Evolutionary conservation across 2,329 filamentous ascomycete species (phyloP).

Genomic region (Colletotrichum cereale): DNA sequence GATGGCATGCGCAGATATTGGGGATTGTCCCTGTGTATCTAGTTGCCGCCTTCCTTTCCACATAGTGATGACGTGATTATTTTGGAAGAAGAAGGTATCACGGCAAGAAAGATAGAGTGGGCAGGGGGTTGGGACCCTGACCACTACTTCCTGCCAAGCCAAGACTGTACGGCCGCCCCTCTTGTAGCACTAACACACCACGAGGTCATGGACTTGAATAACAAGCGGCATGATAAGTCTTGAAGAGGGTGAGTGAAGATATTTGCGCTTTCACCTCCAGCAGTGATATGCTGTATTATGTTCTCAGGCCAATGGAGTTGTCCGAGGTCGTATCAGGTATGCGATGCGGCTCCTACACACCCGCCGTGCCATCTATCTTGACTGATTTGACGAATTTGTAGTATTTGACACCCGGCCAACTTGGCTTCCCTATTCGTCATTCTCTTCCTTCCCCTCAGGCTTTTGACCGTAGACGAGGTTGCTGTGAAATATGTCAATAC

Average conservation of each 20-base stretch:
- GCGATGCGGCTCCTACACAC: too few relatives aligned
- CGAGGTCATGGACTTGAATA: background rate
- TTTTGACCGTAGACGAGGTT: conserved; percentile 41
- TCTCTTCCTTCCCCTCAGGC: background rate
- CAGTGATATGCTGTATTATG: too few relatives aligned
- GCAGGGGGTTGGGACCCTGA: background rate
- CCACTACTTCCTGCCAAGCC: background rate
- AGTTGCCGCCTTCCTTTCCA: background rate
- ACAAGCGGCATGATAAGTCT: too few relatives aligned
- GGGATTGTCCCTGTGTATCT: background rate
- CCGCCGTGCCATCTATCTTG: too few relatives aligned
- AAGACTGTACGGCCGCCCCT: background rate
- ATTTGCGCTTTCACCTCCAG: too few relatives aligned
- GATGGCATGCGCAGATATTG: background rate
- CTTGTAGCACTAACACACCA: background rate
- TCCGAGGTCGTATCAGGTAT: too few relatives aligned
- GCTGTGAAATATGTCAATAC: background rate
- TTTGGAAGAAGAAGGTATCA: background rate
- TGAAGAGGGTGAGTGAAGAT: too few relatives aligned
- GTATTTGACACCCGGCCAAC: too few relatives aligned
- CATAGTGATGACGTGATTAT: background rate
- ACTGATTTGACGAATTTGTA: too few relatives aligned
- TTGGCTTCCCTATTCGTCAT: too few relatives aligned
- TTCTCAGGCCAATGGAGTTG: too few relatives aligned
- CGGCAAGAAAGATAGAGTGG: background rate